phyloP scores from a whole-genome alignment of 352 stramenopile genomes.

The Globisporangium recalcitrans region DNA sequence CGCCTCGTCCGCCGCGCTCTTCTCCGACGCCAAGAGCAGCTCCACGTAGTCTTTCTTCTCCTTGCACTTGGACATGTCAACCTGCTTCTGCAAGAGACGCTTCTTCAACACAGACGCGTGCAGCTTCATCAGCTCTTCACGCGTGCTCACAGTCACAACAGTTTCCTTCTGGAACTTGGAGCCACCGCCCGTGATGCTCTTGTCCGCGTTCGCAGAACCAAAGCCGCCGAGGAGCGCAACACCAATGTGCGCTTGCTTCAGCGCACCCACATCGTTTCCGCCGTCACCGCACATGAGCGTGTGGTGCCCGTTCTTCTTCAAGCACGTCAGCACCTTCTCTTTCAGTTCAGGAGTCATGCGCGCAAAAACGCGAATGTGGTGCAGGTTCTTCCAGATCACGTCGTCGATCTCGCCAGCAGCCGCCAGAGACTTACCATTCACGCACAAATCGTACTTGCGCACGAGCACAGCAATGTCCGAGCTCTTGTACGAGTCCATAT shows the following conservation, averaged over 20 bases:
- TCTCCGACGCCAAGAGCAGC: slow-evolving; percentile 62
- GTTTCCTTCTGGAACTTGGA: slow-evolving; percentile 75
- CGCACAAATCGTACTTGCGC: slow-evolving; percentile 84
- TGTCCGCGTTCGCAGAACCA: slow-evolving; percentile 82
- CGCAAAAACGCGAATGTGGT: slow-evolving; percentile 92
- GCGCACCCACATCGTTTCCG: slow-evolving; percentile 96
- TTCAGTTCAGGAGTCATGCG: slow-evolving; percentile 96
- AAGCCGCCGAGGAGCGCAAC: slow-evolving; percentile 79
- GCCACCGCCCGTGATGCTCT: slow-evolving; percentile 65
- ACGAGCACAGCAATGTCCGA: slow-evolving; percentile 46
- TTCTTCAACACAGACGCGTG: slow-evolving; percentile 84
- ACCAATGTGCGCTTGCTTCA: slow-evolving; percentile 91
- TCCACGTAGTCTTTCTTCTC: slow-evolving; percentile 82
- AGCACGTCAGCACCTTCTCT: slow-evolving; percentile 91
- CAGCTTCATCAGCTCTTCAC: slow-evolving; percentile 82
- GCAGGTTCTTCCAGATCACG: slow-evolving; percentile 73
- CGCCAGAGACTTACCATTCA: slow-evolving; percentile 74
- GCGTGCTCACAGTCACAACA: slow-evolving; percentile 35
- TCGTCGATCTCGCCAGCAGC: slow-evolving; percentile 75
- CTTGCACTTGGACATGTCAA: slow-evolving; percentile 63
- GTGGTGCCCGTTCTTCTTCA: slow-evolving; percentile 90
- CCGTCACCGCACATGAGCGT: slow-evolving; percentile 99
- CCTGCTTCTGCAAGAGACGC: slow-evolving; percentile 55
- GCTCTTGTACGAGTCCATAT: slow-evolving; percentile 64
- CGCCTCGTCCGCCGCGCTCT: slow-evolving; percentile 42